These are phyloP conservation scores for Parasarocladium wereldwijsianum DNA, from an alignment of 2,329 filamentous ascomycete species.

Conservation along the genomic window DNA sequence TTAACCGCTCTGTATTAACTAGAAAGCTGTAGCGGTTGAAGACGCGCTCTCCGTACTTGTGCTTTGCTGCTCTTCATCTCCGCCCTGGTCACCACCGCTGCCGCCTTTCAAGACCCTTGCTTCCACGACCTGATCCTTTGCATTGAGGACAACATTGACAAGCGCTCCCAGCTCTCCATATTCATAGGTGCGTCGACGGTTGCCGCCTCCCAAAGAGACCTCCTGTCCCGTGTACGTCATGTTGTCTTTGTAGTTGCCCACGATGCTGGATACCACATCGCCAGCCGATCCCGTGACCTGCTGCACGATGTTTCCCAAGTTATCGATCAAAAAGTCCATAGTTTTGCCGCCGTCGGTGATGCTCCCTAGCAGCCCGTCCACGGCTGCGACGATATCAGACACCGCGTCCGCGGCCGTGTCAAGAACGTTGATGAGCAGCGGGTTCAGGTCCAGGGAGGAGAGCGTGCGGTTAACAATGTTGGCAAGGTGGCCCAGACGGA, in stretches of 20 bases:
- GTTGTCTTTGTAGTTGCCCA: slow-evolving; percentile 42
- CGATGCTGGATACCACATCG: slow-evolving; percentile 31
- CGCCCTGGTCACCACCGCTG: slow-evolving; percentile 1
- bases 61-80: slow-evolving; percentile 1
- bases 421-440: slow-evolving; percentile 40
- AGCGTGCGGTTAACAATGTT: slow-evolving; percentile 47
- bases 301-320: slow-evolving; percentile 48
- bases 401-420: slow-evolving; percentile 37
- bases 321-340: slow-evolving; percentile 42
- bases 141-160: slow-evolving; percentile 4
- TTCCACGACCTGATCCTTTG: slow-evolving; percentile 1
- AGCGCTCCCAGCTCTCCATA: slow-evolving; percentile 3
- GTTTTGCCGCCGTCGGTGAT: slow-evolving; percentile 40
- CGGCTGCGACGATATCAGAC: slow-evolving; percentile 37
- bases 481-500: slow-evolving; percentile 44
- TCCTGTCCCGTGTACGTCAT: slow-evolving; percentile 34
- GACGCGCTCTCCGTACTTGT: background rate
- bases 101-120: slow-evolving; percentile 3
- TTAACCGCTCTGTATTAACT: too few relatives aligned
- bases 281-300: slow-evolving; percentile 34
- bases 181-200: slow-evolving; percentile 1
- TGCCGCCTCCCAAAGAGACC: slow-evolving; percentile 2
- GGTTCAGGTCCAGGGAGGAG: slow-evolving; percentile 43
- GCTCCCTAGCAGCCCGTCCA: slow-evolving; percentile 43
- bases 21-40: slow-evolving; percentile 2